Evolutionary conservation across 164 flowering plant genomes (phyloP), one percentile per base, ranked within the genome.

Genomic region (Houttuynia cordata): DNA sequence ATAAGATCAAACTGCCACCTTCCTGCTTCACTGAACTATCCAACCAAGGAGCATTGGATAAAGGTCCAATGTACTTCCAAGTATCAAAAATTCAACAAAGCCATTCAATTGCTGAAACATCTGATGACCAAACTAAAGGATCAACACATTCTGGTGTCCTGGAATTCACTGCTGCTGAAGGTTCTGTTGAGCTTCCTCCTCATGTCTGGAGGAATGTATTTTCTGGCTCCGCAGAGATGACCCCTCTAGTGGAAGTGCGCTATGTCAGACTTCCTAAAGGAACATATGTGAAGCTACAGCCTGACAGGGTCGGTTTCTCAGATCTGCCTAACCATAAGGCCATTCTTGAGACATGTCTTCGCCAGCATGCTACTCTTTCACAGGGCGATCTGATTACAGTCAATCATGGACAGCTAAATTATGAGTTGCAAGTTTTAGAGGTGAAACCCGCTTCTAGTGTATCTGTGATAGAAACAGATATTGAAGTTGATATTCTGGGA

Each of bases 281-380:
- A 61, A 77, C 83, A 50, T 88, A 88, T 67, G 94, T 92, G 19
- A 88, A 87, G 64, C 83, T 86, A 66, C 91, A 85, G 66, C 82
- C 94, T 0, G 82, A 75, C 57, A 70, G 75, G 39, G 52, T 66
- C 41, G 96, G 96, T 12, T 89, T 89, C 70, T 82, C 87, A 0
- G 98, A 91, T 75, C 67, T 91, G 61, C 98, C 96, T 17, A 86
- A 91, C 70, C 96, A 91, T 77, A 88, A 81, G 78, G 97, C 97
- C 47, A 81, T 88, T 24, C 97, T 93, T 70, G 99, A 93, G 74
- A 93, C 97, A 58, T 73, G 80, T 65, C 96, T 93, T 59, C 92
- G 99, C 30, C 94, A 86, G 58, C 91, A 90, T 77, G 91, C 99
- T 18, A 83, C 99, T 56, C 96, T 93, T 73, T 84, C 99, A 64